These are phyloP conservation scores for Periconia digitata DNA, from an alignment of 2,329 filamentous ascomycete species.

Conservation along the genomic window DNA sequence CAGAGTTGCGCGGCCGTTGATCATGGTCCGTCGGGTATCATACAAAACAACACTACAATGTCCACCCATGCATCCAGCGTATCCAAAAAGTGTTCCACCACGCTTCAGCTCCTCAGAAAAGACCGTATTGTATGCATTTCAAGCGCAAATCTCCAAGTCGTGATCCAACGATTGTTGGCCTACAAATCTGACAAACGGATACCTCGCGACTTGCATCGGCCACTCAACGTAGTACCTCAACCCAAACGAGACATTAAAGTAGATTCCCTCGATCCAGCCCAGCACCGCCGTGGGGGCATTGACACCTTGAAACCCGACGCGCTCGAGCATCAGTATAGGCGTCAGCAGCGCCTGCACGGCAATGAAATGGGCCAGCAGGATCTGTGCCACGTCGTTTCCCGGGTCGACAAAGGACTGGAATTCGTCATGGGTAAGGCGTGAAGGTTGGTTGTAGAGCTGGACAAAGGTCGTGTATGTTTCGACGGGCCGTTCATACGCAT, in stretches of 20 bases:
- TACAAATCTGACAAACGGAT: slow-evolving; percentile 29
- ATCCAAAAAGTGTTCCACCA: background rate
- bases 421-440: slow-evolving; percentile 42
- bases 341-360: slow-evolving; percentile 49
- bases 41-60: background rate
- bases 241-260: slow-evolving; percentile 24
- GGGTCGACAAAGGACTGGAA: slow-evolving; percentile 50
- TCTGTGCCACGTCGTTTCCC: slow-evolving; percentile 45
- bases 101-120: background rate
- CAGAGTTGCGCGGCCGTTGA: no score
- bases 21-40: slow-evolving; percentile 1
- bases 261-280: slow-evolving; percentile 38
- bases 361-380: slow-evolving; percentile 53
- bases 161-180: slow-evolving; percentile 14
- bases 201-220: slow-evolving; percentile 32
- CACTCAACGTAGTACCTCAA: slow-evolving; percentile 32
- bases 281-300: slow-evolving; percentile 34
- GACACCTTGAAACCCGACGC: slow-evolving; percentile 36
- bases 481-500: slow-evolving; percentile 33
- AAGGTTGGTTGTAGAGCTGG: slow-evolving; percentile 45
- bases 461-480: slow-evolving; percentile 47
- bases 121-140: no score
- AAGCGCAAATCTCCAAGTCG: background rate
- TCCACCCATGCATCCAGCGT: background rate
- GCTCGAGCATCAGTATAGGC: slow-evolving; percentile 41